Evolutionary conservation across 2,329 filamentous ascomycete species (phyloP).

Genomic region (Aspergillus uvarum): DNA sequence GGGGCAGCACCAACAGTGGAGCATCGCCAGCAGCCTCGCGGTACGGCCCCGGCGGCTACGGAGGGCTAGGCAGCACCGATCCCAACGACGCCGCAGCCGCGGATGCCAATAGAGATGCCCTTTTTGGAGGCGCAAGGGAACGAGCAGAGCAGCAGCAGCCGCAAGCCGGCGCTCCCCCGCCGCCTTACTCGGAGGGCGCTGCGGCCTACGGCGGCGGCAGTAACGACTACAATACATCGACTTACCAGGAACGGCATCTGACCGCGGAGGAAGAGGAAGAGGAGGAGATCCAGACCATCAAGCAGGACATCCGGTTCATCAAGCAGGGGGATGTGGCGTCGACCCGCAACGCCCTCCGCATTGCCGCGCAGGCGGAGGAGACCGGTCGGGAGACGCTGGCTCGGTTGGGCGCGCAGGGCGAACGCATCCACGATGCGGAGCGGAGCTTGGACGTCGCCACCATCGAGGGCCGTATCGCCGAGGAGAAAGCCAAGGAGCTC

Average conservation of each 20-base stretch:
- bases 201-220: slow-evolving; percentile 35
- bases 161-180: slow-evolving; percentile 31
- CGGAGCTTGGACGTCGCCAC: slow-evolving; percentile 76
- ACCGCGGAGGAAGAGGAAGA: slow-evolving; percentile 79
- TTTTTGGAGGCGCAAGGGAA: slow-evolving; percentile 59
- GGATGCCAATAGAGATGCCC: slow-evolving; percentile 56
- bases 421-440: slow-evolving; percentile 78
- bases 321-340: slow-evolving; percentile 76
- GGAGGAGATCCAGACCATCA: slow-evolving; percentile 69
- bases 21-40: slow-evolving; percentile 46
- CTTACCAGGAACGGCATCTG: slow-evolving; percentile 70
- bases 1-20: slow-evolving; percentile 39
- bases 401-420: slow-evolving; percentile 73
- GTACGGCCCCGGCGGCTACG: slow-evolving; percentile 54
- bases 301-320: slow-evolving; percentile 71
- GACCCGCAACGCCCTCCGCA: slow-evolving; percentile 67
- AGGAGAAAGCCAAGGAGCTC: slow-evolving; percentile 78
- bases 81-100: slow-evolving; percentile 51
- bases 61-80: slow-evolving; percentile 53
- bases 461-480: slow-evolving; percentile 72
- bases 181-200: slow-evolving; percentile 27
- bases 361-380: slow-evolving; percentile 68
- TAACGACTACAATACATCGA: slow-evolving; percentile 37
- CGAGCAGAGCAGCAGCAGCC: slow-evolving; percentile 46
- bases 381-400: slow-evolving; percentile 70